Evolutionary conservation across 2,329 filamentous ascomycete genomes (phyloP).

Genomic region (Ilyonectria robusta): DNA sequence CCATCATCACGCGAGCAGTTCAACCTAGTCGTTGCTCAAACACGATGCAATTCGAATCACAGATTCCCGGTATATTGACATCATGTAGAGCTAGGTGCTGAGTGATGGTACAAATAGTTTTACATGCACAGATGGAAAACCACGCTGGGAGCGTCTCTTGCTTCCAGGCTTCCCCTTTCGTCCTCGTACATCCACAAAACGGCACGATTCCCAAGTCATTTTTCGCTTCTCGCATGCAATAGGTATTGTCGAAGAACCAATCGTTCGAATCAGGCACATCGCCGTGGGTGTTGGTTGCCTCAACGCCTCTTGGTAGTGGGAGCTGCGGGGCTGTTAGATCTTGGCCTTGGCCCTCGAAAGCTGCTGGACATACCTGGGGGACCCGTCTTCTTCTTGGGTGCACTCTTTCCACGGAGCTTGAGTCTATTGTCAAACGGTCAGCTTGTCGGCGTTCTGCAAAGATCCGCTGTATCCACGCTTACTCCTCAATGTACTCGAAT

Average conservation of each 20-base stretch:
- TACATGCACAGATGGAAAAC: conserved; percentile 40
- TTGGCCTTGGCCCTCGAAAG: background rate
- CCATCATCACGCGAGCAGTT: background rate
- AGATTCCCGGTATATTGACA: conserved; percentile 11
- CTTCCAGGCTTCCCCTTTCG: conserved; percentile 18
- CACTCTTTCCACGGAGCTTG: conserved; percentile 86
- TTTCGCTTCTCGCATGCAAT: background rate
- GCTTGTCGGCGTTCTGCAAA: conserved; percentile 26
- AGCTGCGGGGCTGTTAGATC: conserved; percentile 42
- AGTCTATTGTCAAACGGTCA: conserved; percentile 64
- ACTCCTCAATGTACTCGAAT: conserved; percentile 80
- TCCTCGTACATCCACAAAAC: conserved; percentile 5
- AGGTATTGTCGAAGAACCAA: conserved; percentile 2
- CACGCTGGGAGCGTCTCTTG: conserved; percentile 11
- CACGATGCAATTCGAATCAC: background rate
- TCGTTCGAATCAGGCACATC: conserved; percentile 27
- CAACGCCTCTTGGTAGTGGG: conserved; percentile 51
- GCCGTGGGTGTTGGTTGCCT: conserved; percentile 34
- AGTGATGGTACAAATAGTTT: conserved; percentile 44
- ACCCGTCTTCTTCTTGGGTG: conserved; percentile 88
- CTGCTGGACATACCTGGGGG: conserved; percentile 52
- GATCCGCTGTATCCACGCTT: conserved; percentile 48
- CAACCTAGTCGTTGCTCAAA: background rate
- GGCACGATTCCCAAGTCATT: conserved; percentile 9
- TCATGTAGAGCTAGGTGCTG: conserved; percentile 28